Conservation (phyloP, 257 asterid genomes). For the Rauvolfia tetraphylla region DNA sequence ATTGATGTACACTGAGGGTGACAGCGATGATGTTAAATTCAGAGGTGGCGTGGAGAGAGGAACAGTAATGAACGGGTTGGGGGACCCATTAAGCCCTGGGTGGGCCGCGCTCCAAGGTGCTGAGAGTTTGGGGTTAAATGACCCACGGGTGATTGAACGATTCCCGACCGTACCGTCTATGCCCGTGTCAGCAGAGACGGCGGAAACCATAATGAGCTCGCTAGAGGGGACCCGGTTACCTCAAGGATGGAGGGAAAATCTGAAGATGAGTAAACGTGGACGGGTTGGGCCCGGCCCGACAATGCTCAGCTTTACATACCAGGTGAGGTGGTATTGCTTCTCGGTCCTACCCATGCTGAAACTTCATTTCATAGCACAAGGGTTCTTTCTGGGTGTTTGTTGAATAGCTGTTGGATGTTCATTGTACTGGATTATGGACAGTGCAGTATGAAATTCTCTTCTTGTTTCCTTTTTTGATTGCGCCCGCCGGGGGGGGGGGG, state of each 20-base stretch:
- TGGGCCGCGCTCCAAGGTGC: conserved; percentile 70
- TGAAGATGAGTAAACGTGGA: conserved; percentile 24
- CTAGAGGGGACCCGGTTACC: conserved; percentile 58
- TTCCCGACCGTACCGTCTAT: conserved; percentile 78
- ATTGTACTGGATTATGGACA: not conserved
- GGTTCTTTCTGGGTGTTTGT: not conserved
- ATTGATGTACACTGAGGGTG: conserved; percentile 82
- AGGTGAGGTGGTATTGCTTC: conserved; percentile 40
- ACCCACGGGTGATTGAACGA: conserved; percentile 43
- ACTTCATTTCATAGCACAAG: not conserved
- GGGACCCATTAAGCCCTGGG: conserved; percentile 94
- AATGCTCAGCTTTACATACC: conserved; percentile 65
- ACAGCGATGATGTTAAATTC: conserved; percentile 14
- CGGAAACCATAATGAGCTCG: conserved; percentile 49
- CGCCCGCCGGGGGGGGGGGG: too few species aligned
- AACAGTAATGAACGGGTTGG: conserved; percentile 80
- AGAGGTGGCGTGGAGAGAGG: conserved; percentile 88
- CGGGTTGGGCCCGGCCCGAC: conserved; percentile 81
- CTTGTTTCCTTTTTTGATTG: not conserved
- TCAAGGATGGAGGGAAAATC: conserved; percentile 45
- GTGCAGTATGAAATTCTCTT: too few species aligned
- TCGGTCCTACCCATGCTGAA: not conserved
- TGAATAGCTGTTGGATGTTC: not conserved
- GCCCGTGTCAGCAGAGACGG: conserved; percentile 73
- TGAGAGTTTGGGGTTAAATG: conserved; percentile 52